Percentiles rank a stretch among this genome's conserved stretches.
Evolutionary conservation across 2,329 filamentous ascomycete species (phyloP).

Genomic region (Fusarium odoratissimum): DNA sequence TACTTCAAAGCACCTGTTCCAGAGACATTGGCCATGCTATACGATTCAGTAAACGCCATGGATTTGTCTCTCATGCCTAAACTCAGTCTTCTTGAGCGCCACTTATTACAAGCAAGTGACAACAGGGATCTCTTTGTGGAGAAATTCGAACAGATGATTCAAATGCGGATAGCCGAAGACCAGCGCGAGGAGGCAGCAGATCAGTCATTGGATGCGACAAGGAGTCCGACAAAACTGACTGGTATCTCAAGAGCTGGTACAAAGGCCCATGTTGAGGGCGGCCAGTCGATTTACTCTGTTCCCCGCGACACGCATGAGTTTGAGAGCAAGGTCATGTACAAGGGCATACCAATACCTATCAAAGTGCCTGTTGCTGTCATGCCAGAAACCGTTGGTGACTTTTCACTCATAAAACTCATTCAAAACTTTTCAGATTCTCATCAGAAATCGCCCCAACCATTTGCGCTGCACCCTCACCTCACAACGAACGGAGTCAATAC

Average conservation of each 20-base stretch:
- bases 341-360: slow-evolving; percentile 95
- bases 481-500: slow-evolving; percentile 91
- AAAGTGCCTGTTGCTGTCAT: slow-evolving; percentile 95
- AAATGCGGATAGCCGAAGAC: slow-evolving; percentile 80
- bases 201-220: slow-evolving; percentile 55
- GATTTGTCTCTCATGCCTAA: slow-evolving; percentile 93
- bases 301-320: slow-evolving; percentile 98
- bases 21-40: slow-evolving; percentile 88
- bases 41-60: slow-evolving; percentile 95
- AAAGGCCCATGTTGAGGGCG: slow-evolving; percentile 70
- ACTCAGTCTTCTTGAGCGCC: slow-evolving; percentile 83
- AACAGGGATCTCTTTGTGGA: slow-evolving; percentile 97
- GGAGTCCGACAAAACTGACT: slow-evolving; percentile 59
- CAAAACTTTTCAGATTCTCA: slow-evolving; percentile 91
- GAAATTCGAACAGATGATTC: slow-evolving; percentile 95
- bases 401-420: slow-evolving; percentile 96
- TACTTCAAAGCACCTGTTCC: slow-evolving; percentile 94
- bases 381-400: slow-evolving; percentile 96
- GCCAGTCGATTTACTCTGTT: slow-evolving; percentile 74
- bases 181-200: slow-evolving; percentile 57
- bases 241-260: slow-evolving; percentile 71
- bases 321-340: slow-evolving; percentile 94
- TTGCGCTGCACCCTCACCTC: slow-evolving; percentile 87
- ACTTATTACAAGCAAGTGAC: slow-evolving; percentile 88
- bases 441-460: slow-evolving; percentile 84